Base-by-base conservation (phyloP, 208 protist genomes). In the Blastocrithidia nonstop region DNA sequence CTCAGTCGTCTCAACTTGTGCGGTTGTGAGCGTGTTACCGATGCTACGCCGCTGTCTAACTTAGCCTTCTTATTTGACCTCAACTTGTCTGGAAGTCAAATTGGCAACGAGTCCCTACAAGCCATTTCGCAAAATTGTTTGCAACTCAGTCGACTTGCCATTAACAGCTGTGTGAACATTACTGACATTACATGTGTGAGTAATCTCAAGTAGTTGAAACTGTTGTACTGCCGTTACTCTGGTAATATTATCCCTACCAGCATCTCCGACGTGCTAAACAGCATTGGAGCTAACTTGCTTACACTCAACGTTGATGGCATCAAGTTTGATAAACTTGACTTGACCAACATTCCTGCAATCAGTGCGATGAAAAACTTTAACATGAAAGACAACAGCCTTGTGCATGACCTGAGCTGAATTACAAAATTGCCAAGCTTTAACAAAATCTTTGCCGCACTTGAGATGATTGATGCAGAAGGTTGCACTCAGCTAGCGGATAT, bases 211-310 rank as follows among this genome's bases (percentile, higher is more conserved):
- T 64, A 77, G 57, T 58, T 82, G n/a, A 76, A 74, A 40, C 54
- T 82, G 45, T 53, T 82, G 19, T 82, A 82, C 61, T 82, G 72
- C 57, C 72, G 72, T 54, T 82, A 77, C 57, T 76, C 72, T 16
- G 72, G 53, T 27, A 69, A 77, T 56, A 82, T 82, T 45, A 46
- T 48, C 16, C 64, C 64, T 7, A 45, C 38, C 21, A 73, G 67
- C 33, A 67, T 82, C 32, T 37, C 47, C 2, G 37, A 9, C 2
- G 65, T 76, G 24, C 60, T 82, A 16, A 25, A 57, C 36, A 40
- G 43, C 20, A 82, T 74, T 43, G 68, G 72, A 8, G 23, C 54
- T 13, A 62, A 57, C n/a, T 53, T 82, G 32, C 53, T 82, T 20
- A 82, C 72, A 25, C 54, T 82, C 21, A 82, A 82, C 43, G 61